Evolutionary conservation across 2,329 filamentous ascomycete genomes (phyloP).

Genomic region (Blumeria graminis): DNA sequence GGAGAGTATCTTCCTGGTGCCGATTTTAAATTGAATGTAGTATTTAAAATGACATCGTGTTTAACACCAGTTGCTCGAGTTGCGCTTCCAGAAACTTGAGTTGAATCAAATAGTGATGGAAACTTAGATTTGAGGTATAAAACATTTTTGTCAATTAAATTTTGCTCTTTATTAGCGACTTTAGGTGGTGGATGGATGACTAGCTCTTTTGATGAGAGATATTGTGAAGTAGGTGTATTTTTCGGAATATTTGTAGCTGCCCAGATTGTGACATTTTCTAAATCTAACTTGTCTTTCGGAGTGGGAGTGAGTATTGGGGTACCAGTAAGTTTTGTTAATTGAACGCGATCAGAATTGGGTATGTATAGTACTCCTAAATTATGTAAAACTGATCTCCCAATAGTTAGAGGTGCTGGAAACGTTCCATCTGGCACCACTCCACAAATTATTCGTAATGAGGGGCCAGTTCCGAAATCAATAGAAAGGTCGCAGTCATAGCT

Average conservation of each 20-base stretch:
- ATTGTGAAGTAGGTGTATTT: not conserved
- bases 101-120: not conserved
- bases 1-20: not conserved
- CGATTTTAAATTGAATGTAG: not conserved
- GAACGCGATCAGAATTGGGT: not conserved
- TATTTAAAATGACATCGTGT: not conserved
- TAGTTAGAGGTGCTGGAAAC: slow-evolving; percentile 1
- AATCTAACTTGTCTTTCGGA: not conserved
- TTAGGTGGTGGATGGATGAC: not conserved
- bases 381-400: not conserved
- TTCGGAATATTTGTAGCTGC: not conserved
- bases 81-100: not conserved
- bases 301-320: not conserved
- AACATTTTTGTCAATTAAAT: not conserved
- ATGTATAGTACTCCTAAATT: slow-evolving; percentile 1
- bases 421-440: slow-evolving; percentile 1
- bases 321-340: not conserved
- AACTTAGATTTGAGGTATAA: not conserved
- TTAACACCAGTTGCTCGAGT: not conserved
- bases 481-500: not conserved
- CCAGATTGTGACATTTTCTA: not conserved
- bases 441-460: not conserved
- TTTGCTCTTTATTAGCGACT: not conserved
- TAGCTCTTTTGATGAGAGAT: not conserved
- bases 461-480: not conserved